A percentile compares a stretch with the other conserved stretches of the same genome.
Evolutionary conservation across 345 rosid genomes (phyloP).

Genomic region (Eutrema heterophyllum): DNA sequence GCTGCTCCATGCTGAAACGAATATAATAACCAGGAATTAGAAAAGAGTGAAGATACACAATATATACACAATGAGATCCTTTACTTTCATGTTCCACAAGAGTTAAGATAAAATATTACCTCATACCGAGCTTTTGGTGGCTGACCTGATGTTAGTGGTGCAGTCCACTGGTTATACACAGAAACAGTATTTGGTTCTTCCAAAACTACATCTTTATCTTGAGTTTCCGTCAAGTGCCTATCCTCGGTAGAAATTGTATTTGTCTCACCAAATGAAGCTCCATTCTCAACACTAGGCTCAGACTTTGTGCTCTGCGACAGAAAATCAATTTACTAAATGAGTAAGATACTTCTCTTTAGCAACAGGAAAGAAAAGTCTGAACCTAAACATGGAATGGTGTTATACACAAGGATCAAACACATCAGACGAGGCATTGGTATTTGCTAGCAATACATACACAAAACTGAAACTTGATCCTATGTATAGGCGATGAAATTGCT

Average conservation of each 20-base stretch:
- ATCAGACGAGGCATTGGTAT: neutral
- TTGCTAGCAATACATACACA: neutral
- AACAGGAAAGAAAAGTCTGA: neutral
- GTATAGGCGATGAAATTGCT: neutral
- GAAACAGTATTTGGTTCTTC: constrained; percentile 63
- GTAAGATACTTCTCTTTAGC: neutral
- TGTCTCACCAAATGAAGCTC: constrained; percentile 46
- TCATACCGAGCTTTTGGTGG: constrained; percentile 84
- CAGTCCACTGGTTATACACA: constrained; percentile 82
- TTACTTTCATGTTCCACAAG: neutral
- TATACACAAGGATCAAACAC: neutral
- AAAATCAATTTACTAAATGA: neutral
- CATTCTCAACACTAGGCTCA: constrained; percentile 49
- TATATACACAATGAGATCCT: neutral
- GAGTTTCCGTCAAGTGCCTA: constrained; percentile 49
- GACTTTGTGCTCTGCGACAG: constrained; percentile 47
- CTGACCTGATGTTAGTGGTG: constrained; percentile 62
- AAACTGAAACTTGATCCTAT: neutral
- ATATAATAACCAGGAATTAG: constrained; percentile 11
- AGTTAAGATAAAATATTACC: constrained; percentile 35
- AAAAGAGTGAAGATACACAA: neutral
- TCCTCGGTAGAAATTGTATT: constrained; percentile 54
- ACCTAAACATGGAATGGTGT: neutral
- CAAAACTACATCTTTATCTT: constrained; percentile 84
- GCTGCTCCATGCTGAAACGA: constrained; percentile 82